Evolutionary conservation across 495 filamentous ascomycete genomes (phyloP), one percentile per base, ranked within the genome.

Genomic region (Cetradonia linearis): DNA sequence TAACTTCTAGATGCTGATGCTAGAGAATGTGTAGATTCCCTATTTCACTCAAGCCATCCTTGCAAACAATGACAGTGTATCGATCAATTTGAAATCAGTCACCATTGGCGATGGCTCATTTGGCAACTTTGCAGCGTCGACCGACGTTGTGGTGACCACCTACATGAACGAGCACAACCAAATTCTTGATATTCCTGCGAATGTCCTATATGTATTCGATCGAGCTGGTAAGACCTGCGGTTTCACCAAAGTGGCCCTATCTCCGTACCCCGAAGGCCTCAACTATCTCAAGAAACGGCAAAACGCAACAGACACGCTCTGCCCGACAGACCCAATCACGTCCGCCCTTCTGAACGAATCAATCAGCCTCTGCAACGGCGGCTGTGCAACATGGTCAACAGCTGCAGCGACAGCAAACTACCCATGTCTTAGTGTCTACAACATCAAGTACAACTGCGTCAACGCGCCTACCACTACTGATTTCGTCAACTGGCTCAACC

Each of bases 301-400:
- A 34, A 40, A 63, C 31, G 28, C 23, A 59, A 60, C 30, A 57
- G 42, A 52, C 36, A 56, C 55, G 23, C 47, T 68, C n/a, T 76
- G 69, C 56, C 56, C 66, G 50, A 68, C 62, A 18, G 23, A 62
- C 6, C 68, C 68, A 3, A 64, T 54, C 14, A 70, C 67, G 0
- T 46, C 69, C 2, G 63, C 64, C 1, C 60, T 62, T 13, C 63
- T 77, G n/a, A 57, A 55, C 8, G 36, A 54, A 9, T 70, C 74
- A 34, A 72, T 75, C 47, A 69, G 72, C 40, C 68, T 67, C 54
- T 77, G 75, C 65, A 68, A 71, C 56, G 70, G 70, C 10, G 63
- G 69, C 25, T 76, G 74, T 57, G 72, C 74, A 16, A 71, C 70
- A 25, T 72, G 67, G 56, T 70, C 71, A 28, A 75, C 74, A 23